Percentiles rank a stretch among this genome's conserved stretches.
Evolutionary conservation across 768 basidiomycete genomes (phyloP).

Genomic region (Russula dissimulans): DNA sequence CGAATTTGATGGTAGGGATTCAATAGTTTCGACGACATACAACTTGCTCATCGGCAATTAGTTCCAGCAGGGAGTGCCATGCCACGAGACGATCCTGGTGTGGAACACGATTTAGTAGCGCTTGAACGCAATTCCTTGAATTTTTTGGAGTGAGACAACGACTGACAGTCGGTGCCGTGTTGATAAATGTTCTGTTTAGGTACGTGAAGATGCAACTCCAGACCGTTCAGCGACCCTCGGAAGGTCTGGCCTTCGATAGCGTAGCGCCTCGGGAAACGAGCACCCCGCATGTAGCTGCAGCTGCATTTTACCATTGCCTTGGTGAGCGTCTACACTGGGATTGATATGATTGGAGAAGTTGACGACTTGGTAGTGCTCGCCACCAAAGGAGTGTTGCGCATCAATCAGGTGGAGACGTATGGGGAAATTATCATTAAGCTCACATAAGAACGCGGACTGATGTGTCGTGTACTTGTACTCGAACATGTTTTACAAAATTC

Average conservation of each 20-base stretch:
- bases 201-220: conserved; percentile 71
- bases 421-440: conserved; percentile 40
- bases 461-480: neutral
- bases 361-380: conserved; percentile 45
- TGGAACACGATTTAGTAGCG: conserved; percentile 45
- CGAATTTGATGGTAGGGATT: conserved; percentile 49
- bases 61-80: conserved; percentile 26
- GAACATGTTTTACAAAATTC: neutral
- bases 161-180: neutral
- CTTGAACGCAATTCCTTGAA: conserved; percentile 73
- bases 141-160: conserved; percentile 57
- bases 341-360: neutral
- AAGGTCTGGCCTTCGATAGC: conserved; percentile 49
- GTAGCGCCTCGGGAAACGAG: conserved; percentile 59
- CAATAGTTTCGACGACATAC: conserved; percentile 11
- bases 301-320: conserved; percentile 79
- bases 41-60: conserved; percentile 6
- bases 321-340: conserved; percentile 34
- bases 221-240: conserved; percentile 40
- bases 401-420: conserved; percentile 56
- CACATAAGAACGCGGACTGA: conserved; percentile 21
- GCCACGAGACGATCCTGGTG: conserved; percentile 33
- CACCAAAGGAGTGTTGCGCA: conserved; percentile 59
- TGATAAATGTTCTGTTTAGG: conserved; percentile 30
- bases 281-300: conserved; percentile 68